Evolutionary conservation across 2,329 filamentous ascomycete genomes (phyloP).

Genomic region (Aureobasidium mangrovei): DNA sequence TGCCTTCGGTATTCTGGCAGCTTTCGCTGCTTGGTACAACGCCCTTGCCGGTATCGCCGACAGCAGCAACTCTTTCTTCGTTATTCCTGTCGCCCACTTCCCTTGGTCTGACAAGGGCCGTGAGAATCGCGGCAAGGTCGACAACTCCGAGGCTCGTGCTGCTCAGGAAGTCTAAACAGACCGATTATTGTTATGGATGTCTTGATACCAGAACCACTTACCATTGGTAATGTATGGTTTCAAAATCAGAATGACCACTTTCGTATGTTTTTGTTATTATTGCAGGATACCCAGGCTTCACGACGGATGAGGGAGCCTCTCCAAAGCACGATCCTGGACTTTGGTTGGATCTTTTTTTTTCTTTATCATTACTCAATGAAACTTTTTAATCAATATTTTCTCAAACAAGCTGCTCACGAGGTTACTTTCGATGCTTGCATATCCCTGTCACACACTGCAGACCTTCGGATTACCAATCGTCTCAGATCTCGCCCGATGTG

Average conservation of each 20-base stretch:
- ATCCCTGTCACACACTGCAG: no score
- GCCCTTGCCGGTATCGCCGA: slow-evolving; percentile 48
- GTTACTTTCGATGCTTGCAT: no score
- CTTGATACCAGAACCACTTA: neutral
- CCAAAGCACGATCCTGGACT: neutral
- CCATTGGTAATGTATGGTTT: neutral
- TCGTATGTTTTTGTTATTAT: slow-evolving; percentile 11
- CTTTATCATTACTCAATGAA: neutral
- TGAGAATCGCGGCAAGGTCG: slow-evolving; percentile 42
- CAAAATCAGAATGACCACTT: neutral
- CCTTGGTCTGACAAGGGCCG: slow-evolving; percentile 80
- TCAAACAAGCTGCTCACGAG: neutral
- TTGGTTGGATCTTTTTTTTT: neutral
- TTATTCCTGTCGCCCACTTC: slow-evolving; percentile 87
- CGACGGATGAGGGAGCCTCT: slow-evolving; percentile 4
- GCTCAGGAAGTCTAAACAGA: slow-evolving; percentile 19
- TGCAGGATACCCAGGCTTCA: slow-evolving; percentile 14
- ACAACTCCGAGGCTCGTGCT: slow-evolving; percentile 33
- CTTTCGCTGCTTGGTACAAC: slow-evolving; percentile 48
- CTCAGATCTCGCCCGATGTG: neutral
- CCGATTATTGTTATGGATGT: neutral
- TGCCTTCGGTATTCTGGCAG: slow-evolving; percentile 44
- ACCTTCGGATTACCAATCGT: no score
- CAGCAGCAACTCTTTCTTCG: slow-evolving; percentile 65
- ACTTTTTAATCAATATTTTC: neutral